A percentile compares a stretch with the other conserved stretches of the same genome.
Evolutionary conservation across 1,139 yeast genomes (phyloP).

Genomic region (Maudiozyma humilis): DNA sequence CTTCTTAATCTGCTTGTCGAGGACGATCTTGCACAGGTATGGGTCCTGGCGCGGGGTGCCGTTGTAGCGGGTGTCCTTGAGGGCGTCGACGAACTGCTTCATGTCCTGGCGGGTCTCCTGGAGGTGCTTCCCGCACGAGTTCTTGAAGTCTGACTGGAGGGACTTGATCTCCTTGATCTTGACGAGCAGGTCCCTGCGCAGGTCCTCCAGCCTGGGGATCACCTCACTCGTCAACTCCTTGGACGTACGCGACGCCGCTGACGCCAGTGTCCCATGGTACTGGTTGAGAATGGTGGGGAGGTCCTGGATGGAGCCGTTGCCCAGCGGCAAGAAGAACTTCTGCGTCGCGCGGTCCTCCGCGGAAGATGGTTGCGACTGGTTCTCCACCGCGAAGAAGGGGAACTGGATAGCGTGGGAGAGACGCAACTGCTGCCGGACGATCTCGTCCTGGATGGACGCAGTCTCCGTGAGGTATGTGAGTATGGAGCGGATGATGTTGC

Average conservation of each 20-base stretch:
- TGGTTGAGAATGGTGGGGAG: conserved; percentile 65
- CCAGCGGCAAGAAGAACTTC: conserved; percentile 48
- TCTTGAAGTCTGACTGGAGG: conserved; percentile 74
- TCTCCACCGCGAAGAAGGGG: conserved; percentile 37
- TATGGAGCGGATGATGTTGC: conserved; percentile 66
- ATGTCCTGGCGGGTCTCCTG: conserved; percentile 51
- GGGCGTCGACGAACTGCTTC: conserved; percentile 39
- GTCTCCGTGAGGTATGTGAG: conserved; percentile 70
- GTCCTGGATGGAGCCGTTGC: conserved; percentile 77
- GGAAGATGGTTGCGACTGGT: conserved; percentile 22
- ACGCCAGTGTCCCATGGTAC: conserved; percentile 67
- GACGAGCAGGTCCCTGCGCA: conserved; percentile 70
- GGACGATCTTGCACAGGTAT: conserved; percentile 56
- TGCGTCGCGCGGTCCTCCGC: conserved; percentile 25
- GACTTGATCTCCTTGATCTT: conserved; percentile 84
- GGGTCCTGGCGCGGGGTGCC: conserved; percentile 53
- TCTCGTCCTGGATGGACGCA: conserved; percentile 79
- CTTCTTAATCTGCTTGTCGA: conserved; percentile 69
- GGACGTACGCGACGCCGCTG: conserved; percentile 55
- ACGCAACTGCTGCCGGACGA: conserved; percentile 72
- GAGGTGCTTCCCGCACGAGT: conserved; percentile 61
- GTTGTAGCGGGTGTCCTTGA: conserved; percentile 37
- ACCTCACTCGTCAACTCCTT: conserved; percentile 62
- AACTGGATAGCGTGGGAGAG: conserved; percentile 71
- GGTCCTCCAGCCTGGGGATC: conserved; percentile 78